Evolutionary conservation across 2,329 filamentous ascomycete genomes (phyloP), one percentile per base, ranked within the genome.

Genomic region (Aspergillus fijiensis): DNA sequence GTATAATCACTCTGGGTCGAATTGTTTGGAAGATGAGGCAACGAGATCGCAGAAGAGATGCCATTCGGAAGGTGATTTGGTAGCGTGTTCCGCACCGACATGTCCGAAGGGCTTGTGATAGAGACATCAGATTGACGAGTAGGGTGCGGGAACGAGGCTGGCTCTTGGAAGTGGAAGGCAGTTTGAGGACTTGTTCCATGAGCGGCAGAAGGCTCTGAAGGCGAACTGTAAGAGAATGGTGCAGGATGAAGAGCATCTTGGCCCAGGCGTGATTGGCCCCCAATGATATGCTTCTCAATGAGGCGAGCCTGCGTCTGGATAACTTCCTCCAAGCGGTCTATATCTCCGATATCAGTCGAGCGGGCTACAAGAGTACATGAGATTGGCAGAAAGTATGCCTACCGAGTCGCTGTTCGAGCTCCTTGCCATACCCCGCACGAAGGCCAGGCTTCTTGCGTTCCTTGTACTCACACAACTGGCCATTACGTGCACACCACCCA

Each of bases 401-500:
- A 79, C 77, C 76, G 47, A 91, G 82, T 42, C 89, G 84, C 67
- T 90, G 87, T 73, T 91, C 89, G 29, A 91, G 77, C 74, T 91
- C 89, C 58, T 88, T 84, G 16, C 89, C 89, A 72, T 91, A 91
- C 2, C 85, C 86, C 66, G 86, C 83, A 31, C 84, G 79, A 42
- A 84, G 79, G 2, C 88, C 88, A 7, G 88, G 87, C 72, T 89
- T 90, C 76, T 89, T 89, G 48, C 88, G 81, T 68, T 89, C 87
- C 62, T 85, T 86, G 71, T 90, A 90, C 71, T 89, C 85, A 71
- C 88, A 90, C 48, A 81, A 67, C 64, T 88, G 85, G 60, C 83
- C 83, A 73, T 90, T 89, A 54, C 87, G 84, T 53, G 85, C 76
- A 72, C 88, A 91, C 88, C 88, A 90, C 23, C 87, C 87, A 74